Conservation (phyloP, 75 land plant genomes). For the Cupressus sempervirens region DNA sequence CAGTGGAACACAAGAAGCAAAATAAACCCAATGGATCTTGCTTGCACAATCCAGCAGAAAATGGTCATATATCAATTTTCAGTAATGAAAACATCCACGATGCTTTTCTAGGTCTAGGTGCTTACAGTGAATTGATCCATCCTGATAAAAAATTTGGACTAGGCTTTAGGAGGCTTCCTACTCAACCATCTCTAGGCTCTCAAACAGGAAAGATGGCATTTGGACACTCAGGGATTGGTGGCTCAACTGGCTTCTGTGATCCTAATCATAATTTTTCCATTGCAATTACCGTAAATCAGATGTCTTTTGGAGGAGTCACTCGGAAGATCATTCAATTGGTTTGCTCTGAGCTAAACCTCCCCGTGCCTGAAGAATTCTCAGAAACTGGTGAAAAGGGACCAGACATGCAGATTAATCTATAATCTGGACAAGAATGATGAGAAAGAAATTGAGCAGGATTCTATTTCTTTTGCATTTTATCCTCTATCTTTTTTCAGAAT, state of each 20-base stretch:
- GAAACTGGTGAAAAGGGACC: slow-evolving; percentile 32
- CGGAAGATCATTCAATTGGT: slow-evolving; percentile 63
- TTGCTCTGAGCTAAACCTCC: slow-evolving; percentile 64
- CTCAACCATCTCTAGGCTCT: slow-evolving; percentile 20
- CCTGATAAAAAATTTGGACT: slow-evolving; percentile 72
- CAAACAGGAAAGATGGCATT: slow-evolving; percentile 38
- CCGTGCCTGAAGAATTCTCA: slow-evolving; percentile 57
- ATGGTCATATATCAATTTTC: slow-evolving; percentile 27
- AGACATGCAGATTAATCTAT: slow-evolving; percentile 34
- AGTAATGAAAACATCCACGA: slow-evolving; percentile 57
- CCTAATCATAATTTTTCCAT: slow-evolving; percentile 67
- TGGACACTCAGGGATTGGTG: slow-evolving; percentile 94
- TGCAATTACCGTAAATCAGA: slow-evolving; percentile 81
- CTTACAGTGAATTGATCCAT: slow-evolving; percentile 38
- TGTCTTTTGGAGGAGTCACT: slow-evolving; percentile 75
- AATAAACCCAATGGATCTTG: background rate
- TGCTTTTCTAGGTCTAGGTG: slow-evolving; percentile 72
- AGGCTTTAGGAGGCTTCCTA: slow-evolving; percentile 57
- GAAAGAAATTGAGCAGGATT: background rate
- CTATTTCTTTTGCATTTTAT: background rate
- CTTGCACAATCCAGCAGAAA: background rate
- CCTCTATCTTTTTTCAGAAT: background rate
- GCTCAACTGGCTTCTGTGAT: slow-evolving; percentile 82
- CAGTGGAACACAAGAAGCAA: slow-evolving; percentile 12
- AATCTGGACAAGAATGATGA: background rate